Conservation (phyloP, 179 eudicot species). For the Vitellaria paradoxa region DNA sequence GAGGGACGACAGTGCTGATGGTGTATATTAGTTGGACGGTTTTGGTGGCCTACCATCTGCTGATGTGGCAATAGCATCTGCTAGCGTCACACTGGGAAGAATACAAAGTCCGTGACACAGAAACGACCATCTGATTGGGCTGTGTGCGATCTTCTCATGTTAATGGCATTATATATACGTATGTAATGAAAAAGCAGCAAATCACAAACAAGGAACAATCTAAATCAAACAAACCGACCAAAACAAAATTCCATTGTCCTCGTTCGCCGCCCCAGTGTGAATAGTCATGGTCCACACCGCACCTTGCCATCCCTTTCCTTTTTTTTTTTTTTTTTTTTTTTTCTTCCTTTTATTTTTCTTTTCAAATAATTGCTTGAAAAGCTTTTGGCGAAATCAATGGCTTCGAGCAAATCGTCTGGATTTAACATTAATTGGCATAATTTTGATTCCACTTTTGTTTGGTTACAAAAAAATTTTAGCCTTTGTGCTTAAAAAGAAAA, state of each 20-base stretch:
- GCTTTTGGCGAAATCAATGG: too few species aligned
- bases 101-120: not conserved
- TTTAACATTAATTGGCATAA: too few species aligned
- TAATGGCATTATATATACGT: not conserved
- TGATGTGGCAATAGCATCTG: not conserved
- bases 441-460: too few species aligned
- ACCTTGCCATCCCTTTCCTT: too few species aligned
- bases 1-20: not conserved
- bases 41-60: not conserved
- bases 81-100: too few species aligned
- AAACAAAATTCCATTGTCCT: not conserved
- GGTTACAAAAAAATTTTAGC: too few species aligned
- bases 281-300: too few species aligned
- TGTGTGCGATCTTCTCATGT: not conserved
- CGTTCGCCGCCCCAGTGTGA: slow-evolving; percentile 11
- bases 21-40: not conserved
- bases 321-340: too few species aligned
- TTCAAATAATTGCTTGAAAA: too few species aligned
- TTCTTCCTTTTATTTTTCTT: too few species aligned
- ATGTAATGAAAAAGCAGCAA: not conserved
- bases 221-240: slow-evolving; percentile 20
- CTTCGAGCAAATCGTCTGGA: too few species aligned
- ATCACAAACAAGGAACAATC: not conserved
- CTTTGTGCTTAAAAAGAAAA: too few species aligned
- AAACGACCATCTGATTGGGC: not conserved